A percentile compares a stretch with the other conserved stretches of the same genome.
Evolutionary conservation across 2,329 filamentous ascomycete genomes (phyloP).

Genomic region (Neonectria ditissima): DNA sequence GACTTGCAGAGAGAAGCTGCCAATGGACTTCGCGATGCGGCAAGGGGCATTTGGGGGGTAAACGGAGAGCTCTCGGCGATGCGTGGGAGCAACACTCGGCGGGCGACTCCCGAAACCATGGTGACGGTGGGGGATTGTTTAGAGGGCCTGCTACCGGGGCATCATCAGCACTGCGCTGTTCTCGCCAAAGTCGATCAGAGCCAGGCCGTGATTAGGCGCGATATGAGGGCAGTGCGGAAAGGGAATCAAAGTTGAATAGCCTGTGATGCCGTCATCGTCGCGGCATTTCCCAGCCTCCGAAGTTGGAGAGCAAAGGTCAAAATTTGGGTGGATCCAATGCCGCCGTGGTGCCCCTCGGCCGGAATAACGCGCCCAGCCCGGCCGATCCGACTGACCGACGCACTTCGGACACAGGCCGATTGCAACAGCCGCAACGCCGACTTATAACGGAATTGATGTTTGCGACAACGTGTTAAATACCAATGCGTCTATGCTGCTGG

Average conservation of each 20-base stretch:
- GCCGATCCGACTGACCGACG: slow-evolving; percentile 37
- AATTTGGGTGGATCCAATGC: slow-evolving; percentile 40
- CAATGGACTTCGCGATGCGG: slow-evolving; percentile 39
- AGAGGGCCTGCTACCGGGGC: slow-evolving; percentile 42
- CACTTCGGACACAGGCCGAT: slow-evolving; percentile 30
- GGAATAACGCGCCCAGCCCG: slow-evolving; percentile 36
- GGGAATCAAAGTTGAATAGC: slow-evolving; percentile 37
- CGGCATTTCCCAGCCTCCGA: slow-evolving; percentile 50
- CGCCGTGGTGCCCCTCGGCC: slow-evolving; percentile 36
- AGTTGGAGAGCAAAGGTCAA: slow-evolving; percentile 38
- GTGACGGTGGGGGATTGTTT: slow-evolving; percentile 46
- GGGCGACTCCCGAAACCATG: slow-evolving; percentile 64
- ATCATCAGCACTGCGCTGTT: slow-evolving; percentile 45
- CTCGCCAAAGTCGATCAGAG: slow-evolving; percentile 24
- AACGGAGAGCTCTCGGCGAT: slow-evolving; percentile 51
- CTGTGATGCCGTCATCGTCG: slow-evolving; percentile 51
- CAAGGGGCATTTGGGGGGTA: slow-evolving; percentile 40
- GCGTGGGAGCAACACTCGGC: slow-evolving; percentile 62
- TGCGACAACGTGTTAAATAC: neutral
- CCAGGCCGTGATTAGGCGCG: slow-evolving; percentile 16
- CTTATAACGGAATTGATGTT: slow-evolving; percentile 10
- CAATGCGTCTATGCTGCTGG: too few relatives aligned
- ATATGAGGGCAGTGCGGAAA: slow-evolving; percentile 29
- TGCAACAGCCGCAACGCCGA: slow-evolving; percentile 15
- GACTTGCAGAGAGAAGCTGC: slow-evolving; percentile 33